Evolutionary conservation across 2,329 filamentous ascomycete genomes (phyloP), one percentile per base, ranked within the genome.

Genomic region (Pezicula radicicola): DNA sequence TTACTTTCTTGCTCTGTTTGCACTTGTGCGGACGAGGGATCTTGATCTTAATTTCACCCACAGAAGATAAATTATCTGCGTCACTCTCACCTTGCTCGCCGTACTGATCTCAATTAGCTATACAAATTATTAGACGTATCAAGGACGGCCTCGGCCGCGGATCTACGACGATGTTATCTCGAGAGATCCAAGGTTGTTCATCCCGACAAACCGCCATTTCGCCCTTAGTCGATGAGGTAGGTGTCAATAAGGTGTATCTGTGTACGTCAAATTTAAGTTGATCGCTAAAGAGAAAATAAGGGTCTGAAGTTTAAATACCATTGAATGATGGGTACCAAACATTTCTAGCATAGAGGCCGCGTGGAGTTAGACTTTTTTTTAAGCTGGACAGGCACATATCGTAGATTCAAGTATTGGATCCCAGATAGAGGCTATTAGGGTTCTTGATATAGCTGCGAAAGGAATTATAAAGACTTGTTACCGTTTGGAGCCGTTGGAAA

Each of bases 341-440:
- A n/a, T n/a, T n/a, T n/a, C n/a, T n/a, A n/a, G n/a, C n/a, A n/a
- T n/a, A n/a, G n/a, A n/a, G n/a, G n/a, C n/a, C n/a, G n/a, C n/a
- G n/a, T n/a, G n/a, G n/a, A n/a, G n/a, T n/a, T n/a, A n/a, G n/a
- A n/a, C n/a, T n/a, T n/a, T 48, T 0, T 58, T 79, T n/a, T 62
- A 77, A 25, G 54, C 40, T 1, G 64, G 67, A 45, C 68, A 75
- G 53, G 56, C 68, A 33, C 69, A 65, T 13, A 73, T 79, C 50
- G 66, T 73, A 1, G 75, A 73, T 7, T 73, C 70, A 8, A 70
- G 71, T 1, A 74, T 79, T 6, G 77, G 77, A 0, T 77, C 72
- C 46, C 67, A 72, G 36, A 65, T 66, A 46, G 76, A 80, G 25
- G 75, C 75, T 4, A 69, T 72, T 49, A 73, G 76, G 60, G 68